phyloP scores from a whole-genome alignment of 352 stramenopile species.

The Globisporangium canariense region DNA sequence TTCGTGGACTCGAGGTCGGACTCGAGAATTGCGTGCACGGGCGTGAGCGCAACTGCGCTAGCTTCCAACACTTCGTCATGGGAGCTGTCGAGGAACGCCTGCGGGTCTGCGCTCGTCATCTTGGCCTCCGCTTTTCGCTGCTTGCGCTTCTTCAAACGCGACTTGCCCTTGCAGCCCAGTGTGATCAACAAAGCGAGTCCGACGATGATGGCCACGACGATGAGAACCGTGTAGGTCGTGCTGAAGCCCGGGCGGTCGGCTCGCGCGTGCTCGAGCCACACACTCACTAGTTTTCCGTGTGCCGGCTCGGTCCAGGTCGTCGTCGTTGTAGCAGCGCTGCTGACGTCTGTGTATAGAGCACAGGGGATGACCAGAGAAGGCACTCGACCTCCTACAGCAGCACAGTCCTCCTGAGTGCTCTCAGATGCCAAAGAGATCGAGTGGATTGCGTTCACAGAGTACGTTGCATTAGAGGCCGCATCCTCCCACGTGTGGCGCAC shows the following conservation, averaged over 20 bases:
- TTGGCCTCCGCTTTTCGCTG: conserved; percentile 8
- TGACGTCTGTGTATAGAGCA: conserved; percentile 1
- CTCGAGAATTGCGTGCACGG: conserved; percentile 14
- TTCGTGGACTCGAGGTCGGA: conserved; percentile 9
- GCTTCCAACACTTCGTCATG: neutral
- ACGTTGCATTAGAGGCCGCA: conserved; percentile 3
- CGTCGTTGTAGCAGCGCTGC: too few species aligned
- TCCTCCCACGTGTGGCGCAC: conserved; percentile 21
- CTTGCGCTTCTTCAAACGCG: neutral
- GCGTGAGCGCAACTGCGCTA: conserved; percentile 2
- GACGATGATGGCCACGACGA: conserved; percentile 7
- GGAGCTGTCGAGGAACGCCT: conserved; percentile 8
- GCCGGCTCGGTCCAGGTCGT: conserved; percentile 1
- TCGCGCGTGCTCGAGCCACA: conserved; percentile 14
- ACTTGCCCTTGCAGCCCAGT: conserved; percentile 5
- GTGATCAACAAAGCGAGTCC: conserved; percentile 9
- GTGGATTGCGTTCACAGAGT: conserved; percentile 27
- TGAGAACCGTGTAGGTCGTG: conserved; percentile 8
- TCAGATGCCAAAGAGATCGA: conserved; percentile 10
- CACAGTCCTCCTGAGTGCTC: conserved; percentile 12
- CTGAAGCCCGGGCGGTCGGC: conserved; percentile 9
- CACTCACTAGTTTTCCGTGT: conserved; percentile 4
- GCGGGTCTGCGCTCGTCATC: conserved; percentile 16
- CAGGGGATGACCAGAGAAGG: conserved; percentile 26
- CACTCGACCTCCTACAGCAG: neutral